Evolutionary conservation across 2,329 filamentous ascomycete species (phyloP).

Genomic region (Pseudogymnoascus sp.): DNA sequence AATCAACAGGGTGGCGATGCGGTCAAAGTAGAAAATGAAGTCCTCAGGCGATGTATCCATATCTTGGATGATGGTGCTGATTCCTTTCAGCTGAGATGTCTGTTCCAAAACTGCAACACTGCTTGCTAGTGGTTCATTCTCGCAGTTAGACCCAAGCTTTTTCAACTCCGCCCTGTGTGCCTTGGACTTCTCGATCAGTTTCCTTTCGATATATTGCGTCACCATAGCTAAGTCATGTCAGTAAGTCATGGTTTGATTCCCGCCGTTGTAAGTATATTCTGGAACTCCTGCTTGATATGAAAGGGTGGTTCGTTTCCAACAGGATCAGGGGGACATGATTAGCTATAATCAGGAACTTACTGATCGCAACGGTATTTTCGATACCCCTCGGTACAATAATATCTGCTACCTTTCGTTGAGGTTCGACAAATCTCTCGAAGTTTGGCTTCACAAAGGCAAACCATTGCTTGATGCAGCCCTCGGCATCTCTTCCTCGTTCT

Average conservation of each 20-base stretch:
- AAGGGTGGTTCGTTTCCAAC: neutral
- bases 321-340: neutral
- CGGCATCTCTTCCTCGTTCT: conserved; percentile 82
- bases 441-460: conserved; percentile 95
- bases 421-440: conserved; percentile 87
- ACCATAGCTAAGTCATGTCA: conserved; percentile 62
- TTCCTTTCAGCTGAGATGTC: conserved; percentile 74
- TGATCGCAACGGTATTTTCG: conserved; percentile 87
- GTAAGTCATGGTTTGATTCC: conserved; percentile 3
- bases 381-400: conserved; percentile 93
- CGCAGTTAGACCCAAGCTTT: conserved; percentile 64
- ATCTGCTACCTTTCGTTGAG: conserved; percentile 81
- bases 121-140: conserved; percentile 64
- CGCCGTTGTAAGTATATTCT: neutral
- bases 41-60: conserved; percentile 74
- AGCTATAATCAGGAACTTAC: conserved; percentile 35
- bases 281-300: neutral
- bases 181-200: conserved; percentile 76
- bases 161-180: conserved; percentile 74
- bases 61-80: conserved; percentile 85
- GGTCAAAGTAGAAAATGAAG: conserved; percentile 96
- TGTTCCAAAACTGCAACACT: conserved; percentile 69
- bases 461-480: conserved; percentile 98
- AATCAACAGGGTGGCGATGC: conserved; percentile 74
- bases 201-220: conserved; percentile 83